These are phyloP conservation scores for Arabidopsis arenosa DNA, from an alignment of 345 rosid species.

Conservation along the genomic window DNA sequence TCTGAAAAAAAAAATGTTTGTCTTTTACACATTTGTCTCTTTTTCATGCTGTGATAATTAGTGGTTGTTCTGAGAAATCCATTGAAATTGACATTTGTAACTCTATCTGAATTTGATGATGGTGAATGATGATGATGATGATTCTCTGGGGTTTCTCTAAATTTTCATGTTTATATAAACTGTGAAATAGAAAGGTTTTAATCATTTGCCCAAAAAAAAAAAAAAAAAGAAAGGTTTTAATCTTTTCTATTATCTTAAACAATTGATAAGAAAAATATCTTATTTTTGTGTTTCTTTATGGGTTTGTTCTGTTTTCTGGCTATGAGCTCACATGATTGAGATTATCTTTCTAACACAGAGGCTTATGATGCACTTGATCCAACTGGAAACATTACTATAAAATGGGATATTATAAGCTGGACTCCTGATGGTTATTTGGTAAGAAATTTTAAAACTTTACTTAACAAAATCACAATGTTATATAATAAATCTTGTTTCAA, in stretches of 20 bases:
- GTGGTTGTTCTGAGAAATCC: background rate
- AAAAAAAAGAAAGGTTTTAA: too few species aligned
- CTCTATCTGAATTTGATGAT: background rate
- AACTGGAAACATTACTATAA: slow-evolving; percentile 85
- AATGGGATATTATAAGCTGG: slow-evolving; percentile 91
- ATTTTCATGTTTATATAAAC: too few species aligned
- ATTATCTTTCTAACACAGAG: slow-evolving; percentile 46
- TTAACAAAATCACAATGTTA: background rate
- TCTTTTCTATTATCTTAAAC: background rate
- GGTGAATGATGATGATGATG: slow-evolving; percentile 4
- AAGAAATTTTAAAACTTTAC: slow-evolving; percentile 38
- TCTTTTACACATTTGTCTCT: slow-evolving; percentile 10
- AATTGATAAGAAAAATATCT: background rate
- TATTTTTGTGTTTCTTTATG: background rate
- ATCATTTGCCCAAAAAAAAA: too few species aligned
- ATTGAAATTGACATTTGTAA: background rate
- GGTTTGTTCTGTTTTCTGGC: slow-evolving; percentile 24
- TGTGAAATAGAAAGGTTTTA: too few species aligned
- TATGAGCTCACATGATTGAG: slow-evolving; percentile 29
- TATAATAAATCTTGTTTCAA: slow-evolving; percentile 1
- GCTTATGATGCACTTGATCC: slow-evolving; percentile 96
- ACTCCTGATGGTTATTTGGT: slow-evolving; percentile 87
- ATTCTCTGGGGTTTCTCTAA: background rate
- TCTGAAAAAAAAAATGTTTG: background rate
- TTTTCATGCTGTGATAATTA: slow-evolving; percentile 24